Base-by-base conservation (phyloP, 345 rosid species). In the Brassica incana region DNA sequence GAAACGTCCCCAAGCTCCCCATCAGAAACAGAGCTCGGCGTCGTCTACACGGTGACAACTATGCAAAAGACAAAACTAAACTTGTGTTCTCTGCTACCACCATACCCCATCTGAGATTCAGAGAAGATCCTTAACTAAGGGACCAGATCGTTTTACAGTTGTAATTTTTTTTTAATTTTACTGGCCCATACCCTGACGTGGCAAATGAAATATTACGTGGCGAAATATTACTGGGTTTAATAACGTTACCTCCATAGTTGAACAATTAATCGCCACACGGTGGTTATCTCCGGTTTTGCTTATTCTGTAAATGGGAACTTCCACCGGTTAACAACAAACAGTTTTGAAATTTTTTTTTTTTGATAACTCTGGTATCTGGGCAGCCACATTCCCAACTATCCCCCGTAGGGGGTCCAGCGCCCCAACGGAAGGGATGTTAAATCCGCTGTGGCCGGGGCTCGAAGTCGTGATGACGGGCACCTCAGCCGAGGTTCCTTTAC, bases 1-100 rank as follows among this genome's bases (percentile, higher is more conserved):
- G 66, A 0, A 92, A 66, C 79, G 88, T 89, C 5, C 87, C 86
- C 76, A 92, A 82, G 67, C 85, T 88, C 87, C 89, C 95, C 99
- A 91, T 71, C 80, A 70, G 38, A 72, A 48, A 8, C 73, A 70
- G 74, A 72, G 48, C 14, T 35, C 35, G 20, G 54, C 54, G 8
- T 40, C 48, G 43, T 36, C 52, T 45, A n/a, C 52, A 12, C 52
- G 5, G 12, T 40, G 48, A 40, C 48, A 40, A 40, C 48, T 9
- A 40, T 40, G 48, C 48, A 40, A 40, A 36, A 18, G 50, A 48
- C 54, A 65, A 52, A 20, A 10, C 5, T 1, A 48, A 15, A 52
- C 8, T 54, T 15, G 20, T 58, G 0, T 20, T 12, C 25, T 25
- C 65, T 40, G 40, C 69, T 38, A 60, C 69, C 59, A 60, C 69